Conservation (phyloP, 768 basidiomycete species). For the Russula foetens region DNA sequence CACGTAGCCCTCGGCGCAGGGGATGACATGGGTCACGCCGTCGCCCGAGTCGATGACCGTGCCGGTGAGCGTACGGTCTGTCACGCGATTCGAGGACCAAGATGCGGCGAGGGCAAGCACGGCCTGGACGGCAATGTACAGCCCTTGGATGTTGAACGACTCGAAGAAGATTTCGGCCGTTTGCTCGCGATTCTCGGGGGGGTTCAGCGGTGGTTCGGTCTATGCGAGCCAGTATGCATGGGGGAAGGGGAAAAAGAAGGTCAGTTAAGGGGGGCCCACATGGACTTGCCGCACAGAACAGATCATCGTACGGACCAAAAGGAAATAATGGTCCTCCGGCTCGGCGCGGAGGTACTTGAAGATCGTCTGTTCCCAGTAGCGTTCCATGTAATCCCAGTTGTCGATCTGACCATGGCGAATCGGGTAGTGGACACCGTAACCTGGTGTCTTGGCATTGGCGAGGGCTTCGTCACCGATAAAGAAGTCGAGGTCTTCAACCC, state of each 20-base stretch:
- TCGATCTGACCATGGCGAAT: slow-evolving; percentile 97
- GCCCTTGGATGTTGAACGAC: slow-evolving; percentile 97
- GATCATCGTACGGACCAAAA: slow-evolving; percentile 57
- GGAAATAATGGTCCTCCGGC: slow-evolving; percentile 98
- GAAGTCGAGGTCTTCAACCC: slow-evolving; percentile 98
- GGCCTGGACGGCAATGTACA: slow-evolving; percentile 98
- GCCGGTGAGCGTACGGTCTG: slow-evolving; percentile 88
- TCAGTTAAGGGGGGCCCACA: not conserved
- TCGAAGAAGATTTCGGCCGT: slow-evolving; percentile 99
- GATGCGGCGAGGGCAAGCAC: slow-evolving; percentile 97
- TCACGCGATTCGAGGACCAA: slow-evolving; percentile 87
- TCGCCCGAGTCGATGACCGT: slow-evolving; percentile 99
- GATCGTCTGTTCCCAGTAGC: slow-evolving; percentile 99
- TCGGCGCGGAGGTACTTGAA: slow-evolving; percentile 99
- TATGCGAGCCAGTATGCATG: slow-evolving; percentile 26
- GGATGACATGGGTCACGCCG: slow-evolving; percentile 98
- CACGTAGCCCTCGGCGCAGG: slow-evolving; percentile 94
- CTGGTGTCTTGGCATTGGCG: slow-evolving; percentile 89
- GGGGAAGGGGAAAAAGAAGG: not conserved
- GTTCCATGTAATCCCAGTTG: slow-evolving; percentile 98
- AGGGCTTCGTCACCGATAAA: slow-evolving; percentile 98
- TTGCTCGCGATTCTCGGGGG: slow-evolving; percentile 97
- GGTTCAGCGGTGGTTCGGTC: slow-evolving; percentile 99
- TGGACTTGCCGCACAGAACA: not conserved
- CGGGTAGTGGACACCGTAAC: slow-evolving; percentile 92